Base-by-base conservation (phyloP, 2,329 filamentous ascomycete species). In the Fusarium odoratissimum region DNA sequence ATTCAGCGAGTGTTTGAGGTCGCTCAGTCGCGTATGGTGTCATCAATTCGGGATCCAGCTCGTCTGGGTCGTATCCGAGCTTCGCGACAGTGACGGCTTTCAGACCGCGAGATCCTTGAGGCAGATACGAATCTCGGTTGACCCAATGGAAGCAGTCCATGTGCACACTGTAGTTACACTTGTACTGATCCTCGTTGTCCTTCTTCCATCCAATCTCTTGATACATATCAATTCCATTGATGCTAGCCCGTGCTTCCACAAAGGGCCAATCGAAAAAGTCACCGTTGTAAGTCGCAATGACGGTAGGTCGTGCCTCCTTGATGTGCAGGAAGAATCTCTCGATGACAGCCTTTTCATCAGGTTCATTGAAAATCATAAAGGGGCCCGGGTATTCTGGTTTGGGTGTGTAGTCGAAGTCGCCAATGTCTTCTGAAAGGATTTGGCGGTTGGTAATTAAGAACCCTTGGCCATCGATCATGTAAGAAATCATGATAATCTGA, bases 261-360 rank as follows among this genome's bases (percentile, higher is more conserved):
- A 97, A 99, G 0, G 96, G 95, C 96, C 96, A 99, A 91, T 99
- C 96, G 91, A 99, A 99, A 82, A 99, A 99, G 85, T 99, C 96
- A 85, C 96, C 96, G 94, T 99, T 99, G 88, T 99, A 99, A n/a
- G 96, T 99, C 40, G 97, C 95, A 81, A 99, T 99, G 63, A 99
- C 95, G 0, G 95, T 98, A 1, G 96, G 96, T 67, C 93, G 90
- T 2, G 95, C 94, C 81, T 97, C 94, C 79, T 99, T 98, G 82
- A 99, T 93, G 81, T 98, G 96, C 44, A 93, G 87, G 79, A 99
- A 98, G 83, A 99, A 99, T 21, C 96, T 88, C 79, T 98, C 95
- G 28, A 99, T 86, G 5, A 97, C 80, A 2, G 88, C 89, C 81
- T 96, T 96, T 82, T 99, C 96, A 78, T 98, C 92, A 2, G 95